These are phyloP conservation scores for Dendrocalamus latiflorus DNA, from an alignment of 202 grass and related monocot genomes.

Conservation along the genomic window DNA sequence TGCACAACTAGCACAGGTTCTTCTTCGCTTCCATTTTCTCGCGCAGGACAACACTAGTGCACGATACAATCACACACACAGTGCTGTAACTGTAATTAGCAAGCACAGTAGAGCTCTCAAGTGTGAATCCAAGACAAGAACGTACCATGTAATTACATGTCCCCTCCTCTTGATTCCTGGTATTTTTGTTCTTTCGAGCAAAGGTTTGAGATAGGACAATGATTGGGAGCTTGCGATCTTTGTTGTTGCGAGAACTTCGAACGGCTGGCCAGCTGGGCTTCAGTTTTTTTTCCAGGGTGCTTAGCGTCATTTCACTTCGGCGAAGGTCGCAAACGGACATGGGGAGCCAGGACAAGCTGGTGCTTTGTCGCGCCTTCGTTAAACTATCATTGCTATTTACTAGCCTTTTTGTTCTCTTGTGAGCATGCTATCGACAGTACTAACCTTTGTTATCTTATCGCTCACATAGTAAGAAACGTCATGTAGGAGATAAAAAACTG, in stretches of 20 bases:
- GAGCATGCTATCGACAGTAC: conserved; percentile 5
- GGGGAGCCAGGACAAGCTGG: conserved; percentile 35
- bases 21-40: background rate
- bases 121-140: conserved; percentile 3
- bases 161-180: background rate
- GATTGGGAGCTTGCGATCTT: background rate
- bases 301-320: conserved; percentile 24
- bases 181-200: background rate
- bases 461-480: conserved; percentile 28
- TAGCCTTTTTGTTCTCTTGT: conserved; percentile 43
- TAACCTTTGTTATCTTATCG: background rate
- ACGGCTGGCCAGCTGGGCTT: background rate
- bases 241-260: background rate
- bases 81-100: conserved; percentile 43
- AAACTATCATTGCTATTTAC: conserved; percentile 39
- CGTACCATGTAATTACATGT: conserved; percentile 8
- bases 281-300: background rate
- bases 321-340: conserved; percentile 27
- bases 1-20: conserved; percentile 75
- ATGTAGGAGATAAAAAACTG: conserved; percentile 3
- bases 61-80: conserved; percentile 5
- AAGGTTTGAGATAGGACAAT: conserved; percentile 21
- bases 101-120: conserved; percentile 19
- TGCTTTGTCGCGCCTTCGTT: conserved; percentile 33
- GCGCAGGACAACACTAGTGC: background rate